phyloP scores from a whole-genome alignment of 2,329 filamentous ascomycete species.

The Diaporthe citri region DNA sequence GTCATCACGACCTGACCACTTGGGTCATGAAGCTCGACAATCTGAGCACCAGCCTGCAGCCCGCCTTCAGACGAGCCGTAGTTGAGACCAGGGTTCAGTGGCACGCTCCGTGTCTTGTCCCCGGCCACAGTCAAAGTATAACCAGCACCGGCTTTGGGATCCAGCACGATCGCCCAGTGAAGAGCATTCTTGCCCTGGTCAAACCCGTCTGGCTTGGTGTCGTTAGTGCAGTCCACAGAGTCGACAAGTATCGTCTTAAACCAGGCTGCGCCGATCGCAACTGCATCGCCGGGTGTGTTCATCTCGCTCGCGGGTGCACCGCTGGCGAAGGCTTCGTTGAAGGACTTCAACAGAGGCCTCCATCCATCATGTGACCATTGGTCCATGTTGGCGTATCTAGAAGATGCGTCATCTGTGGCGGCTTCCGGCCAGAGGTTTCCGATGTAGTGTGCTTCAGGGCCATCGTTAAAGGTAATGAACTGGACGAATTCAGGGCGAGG shows the following conservation, averaged over 20 bases:
- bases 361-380: neutral
- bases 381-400: neutral
- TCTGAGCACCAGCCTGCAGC: neutral
- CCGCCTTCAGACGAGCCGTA: neutral
- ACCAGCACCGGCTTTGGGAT: neutral
- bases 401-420: neutral
- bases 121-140: neutral
- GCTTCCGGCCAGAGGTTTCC: neutral
- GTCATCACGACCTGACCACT: no score
- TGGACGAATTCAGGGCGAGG: neutral
- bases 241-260: neutral
- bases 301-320: neutral
- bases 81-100: neutral
- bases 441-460: neutral
- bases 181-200: neutral
- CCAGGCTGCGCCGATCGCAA: neutral
- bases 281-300: neutral
- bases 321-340: neutral
- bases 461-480: neutral
- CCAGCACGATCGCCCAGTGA: neutral
- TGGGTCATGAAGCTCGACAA: neutral
- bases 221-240: neutral
- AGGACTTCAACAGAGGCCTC: neutral
- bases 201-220: neutral
- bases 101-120: neutral